These are phyloP conservation scores for Uronychia binucleata DNA, from an alignment of 73 alveolate species.

Conservation along the genomic window DNA sequence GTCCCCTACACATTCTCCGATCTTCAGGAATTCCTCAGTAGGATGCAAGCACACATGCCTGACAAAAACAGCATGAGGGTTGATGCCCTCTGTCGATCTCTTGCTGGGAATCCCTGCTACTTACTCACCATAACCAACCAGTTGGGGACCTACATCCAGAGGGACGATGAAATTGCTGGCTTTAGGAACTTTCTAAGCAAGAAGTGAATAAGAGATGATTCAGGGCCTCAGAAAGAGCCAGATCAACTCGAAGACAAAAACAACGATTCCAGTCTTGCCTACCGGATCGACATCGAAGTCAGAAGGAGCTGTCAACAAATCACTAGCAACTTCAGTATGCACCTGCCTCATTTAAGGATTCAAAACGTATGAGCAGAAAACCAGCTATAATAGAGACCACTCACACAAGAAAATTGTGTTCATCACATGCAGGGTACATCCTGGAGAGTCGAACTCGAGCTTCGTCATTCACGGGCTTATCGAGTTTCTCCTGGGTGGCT, in stretches of 20 bases:
- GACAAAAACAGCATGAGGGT: constrained; percentile 14
- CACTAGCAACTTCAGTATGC: no score
- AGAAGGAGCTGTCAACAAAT: no score
- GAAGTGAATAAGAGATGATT: no score
- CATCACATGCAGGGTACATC: constrained; percentile 84
- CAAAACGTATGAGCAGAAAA: no score
- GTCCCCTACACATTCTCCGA: constrained; percentile 84
- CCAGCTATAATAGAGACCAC: no score
- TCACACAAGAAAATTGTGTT: constrained; percentile 68
- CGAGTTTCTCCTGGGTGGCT: constrained; percentile 76
- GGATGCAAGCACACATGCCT: neutral
- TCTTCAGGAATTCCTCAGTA: constrained; percentile 29
- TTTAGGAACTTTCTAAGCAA: no score
- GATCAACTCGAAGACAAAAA: no score
- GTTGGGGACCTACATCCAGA: constrained; percentile 23
- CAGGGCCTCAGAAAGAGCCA: no score
- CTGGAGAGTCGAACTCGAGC: constrained; percentile 91
- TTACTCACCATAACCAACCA: constrained; percentile 49
- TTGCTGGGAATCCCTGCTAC: constrained; percentile 55
- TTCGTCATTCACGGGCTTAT: constrained; percentile 85
- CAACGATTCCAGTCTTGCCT: no score
- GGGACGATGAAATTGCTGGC: constrained; percentile 42
- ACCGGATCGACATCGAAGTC: no score
- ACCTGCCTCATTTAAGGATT: no score
- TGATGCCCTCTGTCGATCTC: constrained; percentile 44